Conservation (phyloP, 805 yeast genomes). For the Huiozyma sinensis region DNA sequence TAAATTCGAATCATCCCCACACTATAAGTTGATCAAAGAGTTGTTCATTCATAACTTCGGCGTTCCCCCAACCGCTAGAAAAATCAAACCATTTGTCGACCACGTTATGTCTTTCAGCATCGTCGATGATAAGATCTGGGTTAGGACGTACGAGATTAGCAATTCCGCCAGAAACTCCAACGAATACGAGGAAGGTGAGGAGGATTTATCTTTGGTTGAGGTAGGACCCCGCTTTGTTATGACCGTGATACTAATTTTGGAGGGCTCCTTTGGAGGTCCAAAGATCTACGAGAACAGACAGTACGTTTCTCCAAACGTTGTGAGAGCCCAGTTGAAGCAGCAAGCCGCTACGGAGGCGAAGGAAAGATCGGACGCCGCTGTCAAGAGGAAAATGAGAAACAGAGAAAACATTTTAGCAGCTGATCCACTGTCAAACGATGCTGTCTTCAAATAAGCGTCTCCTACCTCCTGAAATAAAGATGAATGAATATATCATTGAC, state of each 20-base stretch:
- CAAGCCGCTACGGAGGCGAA: constrained; percentile 72
- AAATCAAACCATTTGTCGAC: constrained; percentile 87
- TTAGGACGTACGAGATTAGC: constrained; percentile 84
- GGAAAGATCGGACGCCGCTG: constrained; percentile 68
- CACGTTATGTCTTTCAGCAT: constrained; percentile 89
- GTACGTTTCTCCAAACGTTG: constrained; percentile 91
- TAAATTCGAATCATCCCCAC: constrained; percentile 59
- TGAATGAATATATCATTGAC: too few species aligned
- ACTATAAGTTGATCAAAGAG: constrained; percentile 70
- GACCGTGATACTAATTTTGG: constrained; percentile 81
- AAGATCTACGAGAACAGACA: constrained; percentile 94
- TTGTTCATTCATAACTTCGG: constrained; percentile 76
- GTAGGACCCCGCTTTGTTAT: constrained; percentile 94
- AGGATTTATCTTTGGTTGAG: constrained; percentile 74
- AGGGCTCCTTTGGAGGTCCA: constrained; percentile 97
- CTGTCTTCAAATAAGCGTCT: constrained; percentile 46
- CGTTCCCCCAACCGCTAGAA: constrained; percentile 89
- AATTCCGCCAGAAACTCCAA: constrained; percentile 45
- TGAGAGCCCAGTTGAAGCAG: constrained; percentile 77
- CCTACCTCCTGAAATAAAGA: neutral
- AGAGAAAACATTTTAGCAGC: constrained; percentile 64
- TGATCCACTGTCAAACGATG: constrained; percentile 77
- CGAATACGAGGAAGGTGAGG: constrained; percentile 39
- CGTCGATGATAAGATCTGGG: constrained; percentile 91
- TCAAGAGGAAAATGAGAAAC: constrained; percentile 61